phyloP scores from a whole-genome alignment of 192 early-diverging fungal species.

The Lobosporangium transversale region DNA sequence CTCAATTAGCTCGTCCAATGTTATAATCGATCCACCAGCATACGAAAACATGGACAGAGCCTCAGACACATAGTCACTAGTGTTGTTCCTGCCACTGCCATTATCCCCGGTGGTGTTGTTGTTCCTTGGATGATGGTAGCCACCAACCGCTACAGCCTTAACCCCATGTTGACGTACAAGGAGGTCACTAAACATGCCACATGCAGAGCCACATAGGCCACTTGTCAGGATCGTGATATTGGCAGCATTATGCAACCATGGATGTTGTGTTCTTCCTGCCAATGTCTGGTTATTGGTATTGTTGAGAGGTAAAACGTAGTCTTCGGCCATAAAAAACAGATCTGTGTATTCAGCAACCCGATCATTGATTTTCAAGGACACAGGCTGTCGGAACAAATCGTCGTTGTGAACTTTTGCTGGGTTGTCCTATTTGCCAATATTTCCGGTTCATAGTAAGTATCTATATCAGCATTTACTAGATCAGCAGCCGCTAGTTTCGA shows the following conservation, averaged over 20 bases:
- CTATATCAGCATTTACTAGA: neutral
- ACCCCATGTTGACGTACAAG: constrained; percentile 9
- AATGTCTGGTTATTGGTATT: neutral
- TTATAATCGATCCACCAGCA: constrained; percentile 2
- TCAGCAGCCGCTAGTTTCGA: neutral
- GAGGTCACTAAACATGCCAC: constrained; percentile 10
- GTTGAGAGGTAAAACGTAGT: neutral
- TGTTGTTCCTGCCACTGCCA: too few relatives aligned
- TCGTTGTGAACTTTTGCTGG: neutral
- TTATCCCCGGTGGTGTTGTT: too few relatives aligned
- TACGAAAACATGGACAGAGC: constrained; percentile 22
- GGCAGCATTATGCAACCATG: constrained; percentile 20
- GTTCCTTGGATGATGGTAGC: too few relatives aligned
- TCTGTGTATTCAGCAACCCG: constrained; percentile 6
- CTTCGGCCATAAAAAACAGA: neutral
- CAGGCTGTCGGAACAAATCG: neutral
- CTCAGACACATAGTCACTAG: too few relatives aligned
- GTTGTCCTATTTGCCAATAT: neutral
- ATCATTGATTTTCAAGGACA: neutral
- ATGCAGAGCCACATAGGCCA: constrained; percentile 32
- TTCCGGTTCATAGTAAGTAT: neutral
- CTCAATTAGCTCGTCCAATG: neutral
- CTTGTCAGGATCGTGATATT: constrained; percentile 18
- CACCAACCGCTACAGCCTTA: constrained; percentile 19
- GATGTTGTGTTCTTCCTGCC: too few relatives aligned